phyloP scores from a whole-genome alignment of 225 moss, liverwort and hornwort species.

The Pseudisothecium myosuroides region DNA sequence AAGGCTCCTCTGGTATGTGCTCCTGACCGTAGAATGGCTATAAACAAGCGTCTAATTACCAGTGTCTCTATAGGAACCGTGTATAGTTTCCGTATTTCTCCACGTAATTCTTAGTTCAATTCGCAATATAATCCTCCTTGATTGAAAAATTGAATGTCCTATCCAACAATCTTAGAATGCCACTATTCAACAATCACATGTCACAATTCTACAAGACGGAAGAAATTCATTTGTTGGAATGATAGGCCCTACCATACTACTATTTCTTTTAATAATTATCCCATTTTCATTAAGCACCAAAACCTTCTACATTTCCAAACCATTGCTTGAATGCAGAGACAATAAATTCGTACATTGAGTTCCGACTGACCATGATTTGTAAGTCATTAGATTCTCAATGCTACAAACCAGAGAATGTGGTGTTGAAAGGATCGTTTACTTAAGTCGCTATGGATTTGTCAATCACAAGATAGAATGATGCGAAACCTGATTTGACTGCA shows the following conservation, averaged over 20 bases:
- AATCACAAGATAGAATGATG: not conserved
- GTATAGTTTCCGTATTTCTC: not conserved
- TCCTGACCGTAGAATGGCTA: not conserved
- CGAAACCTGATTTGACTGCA: not conserved
- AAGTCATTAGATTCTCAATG: not conserved
- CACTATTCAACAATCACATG: not conserved
- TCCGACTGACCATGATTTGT: not conserved
- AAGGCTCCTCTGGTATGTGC: slow-evolving; percentile 49
- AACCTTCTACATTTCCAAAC: not conserved
- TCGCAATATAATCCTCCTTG: not conserved
- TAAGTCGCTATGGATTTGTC: not conserved
- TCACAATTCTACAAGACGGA: not conserved
- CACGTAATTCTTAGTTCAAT: not conserved
- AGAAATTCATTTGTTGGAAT: not conserved
- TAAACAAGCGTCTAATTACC: not conserved
- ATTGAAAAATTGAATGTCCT: not conserved
- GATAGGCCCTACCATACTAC: not conserved
- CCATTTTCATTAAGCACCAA: not conserved
- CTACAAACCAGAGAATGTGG: not conserved
- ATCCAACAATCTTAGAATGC: not conserved
- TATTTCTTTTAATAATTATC: not conserved
- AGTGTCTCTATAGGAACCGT: not conserved
- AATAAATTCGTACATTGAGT: not conserved
- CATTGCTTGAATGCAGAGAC: not conserved
- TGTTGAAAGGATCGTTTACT: not conserved